Evolutionary conservation across 495 filamentous ascomycete species (phyloP).

Genomic region (Podospora tetraspora): DNA sequence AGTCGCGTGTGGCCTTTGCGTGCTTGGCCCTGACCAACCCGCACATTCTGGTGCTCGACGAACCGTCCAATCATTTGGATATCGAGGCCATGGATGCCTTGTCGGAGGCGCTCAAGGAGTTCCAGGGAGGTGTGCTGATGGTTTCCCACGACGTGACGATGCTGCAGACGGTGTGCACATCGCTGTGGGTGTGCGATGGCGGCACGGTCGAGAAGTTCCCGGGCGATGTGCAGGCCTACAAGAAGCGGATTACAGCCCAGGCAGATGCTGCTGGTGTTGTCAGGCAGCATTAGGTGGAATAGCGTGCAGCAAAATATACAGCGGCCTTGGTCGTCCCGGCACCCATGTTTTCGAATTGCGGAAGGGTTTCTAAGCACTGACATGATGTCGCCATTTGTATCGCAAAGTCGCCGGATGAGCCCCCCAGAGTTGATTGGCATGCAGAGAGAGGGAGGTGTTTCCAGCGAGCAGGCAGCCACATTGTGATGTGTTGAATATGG

Average conservation of each 20-base stretch:
- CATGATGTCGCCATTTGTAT: background rate
- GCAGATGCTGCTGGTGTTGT: slow-evolving; percentile 85
- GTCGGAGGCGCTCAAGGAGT: slow-evolving; percentile 71
- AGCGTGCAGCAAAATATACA: background rate
- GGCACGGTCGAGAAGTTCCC: slow-evolving; percentile 96
- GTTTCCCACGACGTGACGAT: slow-evolving; percentile 99
- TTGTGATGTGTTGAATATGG: background rate
- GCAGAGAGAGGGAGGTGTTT: background rate
- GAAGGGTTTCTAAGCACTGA: background rate
- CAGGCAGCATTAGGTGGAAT: slow-evolving; percentile 40
- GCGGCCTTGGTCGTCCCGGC: background rate
- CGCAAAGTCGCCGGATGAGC: background rate
- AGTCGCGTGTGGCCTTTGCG: slow-evolving; percentile 95
- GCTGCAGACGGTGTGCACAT: slow-evolving; percentile 86
- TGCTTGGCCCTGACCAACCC: slow-evolving; percentile 88
- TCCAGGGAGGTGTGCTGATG: slow-evolving; percentile 95
- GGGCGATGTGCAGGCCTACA: slow-evolving; percentile 94
- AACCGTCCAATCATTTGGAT: slow-evolving; percentile 97
- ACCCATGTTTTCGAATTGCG: background rate
- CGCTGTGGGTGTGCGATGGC: slow-evolving; percentile 92
- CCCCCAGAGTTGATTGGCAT: background rate
- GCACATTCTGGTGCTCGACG: slow-evolving; percentile 96
- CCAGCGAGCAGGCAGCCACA: background rate
- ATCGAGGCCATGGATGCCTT: slow-evolving; percentile 99
- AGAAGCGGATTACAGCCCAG: slow-evolving; percentile 89